Evolutionary conservation across 495 filamentous ascomycete species (phyloP).

Genomic region (Penicillium coprophilum): DNA sequence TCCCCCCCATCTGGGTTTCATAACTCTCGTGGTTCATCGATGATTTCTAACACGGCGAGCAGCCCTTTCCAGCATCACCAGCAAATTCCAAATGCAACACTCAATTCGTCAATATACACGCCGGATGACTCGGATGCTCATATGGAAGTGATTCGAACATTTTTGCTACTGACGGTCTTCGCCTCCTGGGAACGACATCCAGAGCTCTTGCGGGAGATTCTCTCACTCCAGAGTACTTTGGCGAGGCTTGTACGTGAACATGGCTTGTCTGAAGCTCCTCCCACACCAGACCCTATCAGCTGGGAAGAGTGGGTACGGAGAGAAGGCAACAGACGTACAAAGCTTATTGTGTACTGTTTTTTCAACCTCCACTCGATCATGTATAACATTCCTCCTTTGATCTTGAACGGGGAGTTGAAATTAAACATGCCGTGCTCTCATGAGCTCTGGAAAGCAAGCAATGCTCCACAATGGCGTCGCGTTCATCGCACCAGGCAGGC

Average conservation of each 20-base stretch:
- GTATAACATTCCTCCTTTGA: constrained; percentile 55
- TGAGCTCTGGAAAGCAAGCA: constrained; percentile 53
- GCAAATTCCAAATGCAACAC: constrained; percentile 28
- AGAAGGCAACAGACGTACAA: constrained; percentile 53
- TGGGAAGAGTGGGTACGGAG: constrained; percentile 53
- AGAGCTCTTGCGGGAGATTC: constrained; percentile 49
- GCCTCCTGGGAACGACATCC: constrained; percentile 55
- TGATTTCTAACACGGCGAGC: constrained; percentile 39
- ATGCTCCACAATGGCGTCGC: constrained; percentile 46
- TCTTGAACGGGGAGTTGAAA: constrained; percentile 50
- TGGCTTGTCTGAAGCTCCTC: constrained; percentile 41
- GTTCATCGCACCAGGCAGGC: constrained; percentile 38
- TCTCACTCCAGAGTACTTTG: constrained; percentile 50
- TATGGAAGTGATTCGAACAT: constrained; percentile 52
- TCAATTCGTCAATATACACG: constrained; percentile 39
- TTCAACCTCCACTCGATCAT: constrained; percentile 56
- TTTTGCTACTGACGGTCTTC: constrained; percentile 50
- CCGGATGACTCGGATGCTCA: constrained; percentile 50
- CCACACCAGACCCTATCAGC: constrained; percentile 35
- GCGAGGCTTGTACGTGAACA: constrained; percentile 50
- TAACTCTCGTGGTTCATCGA: constrained; percentile 42
- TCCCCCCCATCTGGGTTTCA: constrained; percentile 40
- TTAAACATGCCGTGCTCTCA: constrained; percentile 52
- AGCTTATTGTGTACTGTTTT: constrained; percentile 54
- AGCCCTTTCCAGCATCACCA: constrained; percentile 44